phyloP scores from a whole-genome alignment of 1,284 basidiomycete species.

The Apiotrichum gracile region DNA sequence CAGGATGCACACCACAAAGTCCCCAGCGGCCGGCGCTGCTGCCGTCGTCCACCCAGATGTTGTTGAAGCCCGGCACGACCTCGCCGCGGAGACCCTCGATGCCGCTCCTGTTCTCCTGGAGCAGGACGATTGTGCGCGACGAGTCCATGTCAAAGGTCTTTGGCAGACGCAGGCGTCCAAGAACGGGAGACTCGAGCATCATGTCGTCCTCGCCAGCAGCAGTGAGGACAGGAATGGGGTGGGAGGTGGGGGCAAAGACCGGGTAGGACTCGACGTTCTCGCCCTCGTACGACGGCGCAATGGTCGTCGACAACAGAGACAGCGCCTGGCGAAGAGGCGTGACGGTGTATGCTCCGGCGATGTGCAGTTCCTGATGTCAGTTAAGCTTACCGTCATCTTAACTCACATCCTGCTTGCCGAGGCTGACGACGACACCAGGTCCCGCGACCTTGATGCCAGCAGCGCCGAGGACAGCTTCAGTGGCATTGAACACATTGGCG shows the following conservation, averaged over 20 bases:
- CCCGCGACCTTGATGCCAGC: conserved; percentile 20
- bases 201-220: conserved; percentile 14
- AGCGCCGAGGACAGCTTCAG: conserved; percentile 8
- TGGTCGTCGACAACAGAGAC: conserved; percentile 34
- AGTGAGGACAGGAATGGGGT: conserved; percentile 53
- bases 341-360: conserved; percentile 37
- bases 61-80: conserved; percentile 41
- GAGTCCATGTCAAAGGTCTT: conserved; percentile 10
- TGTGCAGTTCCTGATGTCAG: conserved; percentile 23
- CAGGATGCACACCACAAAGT: conserved; percentile 55
- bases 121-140: conserved; percentile 26
- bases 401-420: conserved; percentile 36
- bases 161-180: conserved; percentile 18
- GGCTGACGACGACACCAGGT: conserved; percentile 29
- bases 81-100: conserved; percentile 36
- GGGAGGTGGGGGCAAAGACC: conserved; percentile 52
- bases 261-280: conserved; percentile 35
- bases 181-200: conserved; percentile 3
- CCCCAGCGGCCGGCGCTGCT: conserved; percentile 43
- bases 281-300: conserved; percentile 51
- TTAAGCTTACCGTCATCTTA: background rate
- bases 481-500: conserved; percentile 21
- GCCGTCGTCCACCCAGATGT: conserved; percentile 35
- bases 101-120: conserved; percentile 38
- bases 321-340: conserved; percentile 32